Base-by-base conservation (phyloP, 176 grass and related monocot genomes). In the Aegilops longissima region DNA sequence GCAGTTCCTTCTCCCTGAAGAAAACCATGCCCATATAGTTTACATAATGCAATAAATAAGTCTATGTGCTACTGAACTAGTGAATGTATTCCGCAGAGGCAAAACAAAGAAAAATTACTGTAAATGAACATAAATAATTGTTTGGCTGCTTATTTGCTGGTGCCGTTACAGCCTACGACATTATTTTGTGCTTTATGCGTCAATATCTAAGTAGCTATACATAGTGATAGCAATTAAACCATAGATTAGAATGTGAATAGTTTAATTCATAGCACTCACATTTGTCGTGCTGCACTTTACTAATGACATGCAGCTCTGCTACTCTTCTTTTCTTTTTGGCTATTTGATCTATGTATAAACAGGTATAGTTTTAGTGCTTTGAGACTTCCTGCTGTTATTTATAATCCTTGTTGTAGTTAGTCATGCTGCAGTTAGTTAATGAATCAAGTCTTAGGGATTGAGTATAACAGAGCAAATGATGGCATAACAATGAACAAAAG, bases 1-100 rank as follows among this genome's bases (percentile, higher is more conserved):
- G 12, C 71, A 73, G 71, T n/a, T 45, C 39, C 71, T 73, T 73
- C 5, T 73, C 71, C 71, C 71, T 73, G 24, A 69, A 69, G 66
- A 35, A 63, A 70, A 44, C 1, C 2, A 45, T 40, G n/a, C 70
- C 70, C n/a, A 25, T 23, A 40, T 38, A 42, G 36, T 12, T 24
- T 42, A 23, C n/a, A 24, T 3, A 12, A 42, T 42, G 70, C 21
- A 70, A 71, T 39, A 71, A 42, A 72, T 23, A 68, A 31, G 65
- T 34, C 65, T 1, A 69, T 33, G 29, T 69, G 17, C 5, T 36
- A 21, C 17, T 70, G 18, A 70, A 42, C 24, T 75, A 75, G 23
- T 51, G 70, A 75, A 74, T 49, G 44, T 47, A 75, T 44, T 0
- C 70, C 23, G 14, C 71, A 9, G 14, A 12, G 12, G 40, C 23